Conservation (phyloP, 2,329 filamentous ascomycete species). For the Exophiala oligosperma region DNA sequence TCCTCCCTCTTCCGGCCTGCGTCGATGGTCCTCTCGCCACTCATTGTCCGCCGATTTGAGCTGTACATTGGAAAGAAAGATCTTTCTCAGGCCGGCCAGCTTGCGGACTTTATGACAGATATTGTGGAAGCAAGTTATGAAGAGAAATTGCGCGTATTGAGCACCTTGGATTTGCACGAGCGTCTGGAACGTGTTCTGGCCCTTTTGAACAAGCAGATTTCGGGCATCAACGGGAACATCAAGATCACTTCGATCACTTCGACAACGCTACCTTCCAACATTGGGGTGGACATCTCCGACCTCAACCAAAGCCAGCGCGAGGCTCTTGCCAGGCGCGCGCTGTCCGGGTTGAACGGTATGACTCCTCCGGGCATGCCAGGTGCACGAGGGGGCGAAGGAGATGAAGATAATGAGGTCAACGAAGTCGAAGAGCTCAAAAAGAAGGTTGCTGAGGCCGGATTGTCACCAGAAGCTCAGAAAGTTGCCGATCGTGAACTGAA, state of each 20-base stretch:
- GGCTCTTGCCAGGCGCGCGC: conserved; percentile 42
- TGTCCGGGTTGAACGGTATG: conserved; percentile 45
- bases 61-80: conserved; percentile 83
- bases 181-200: conserved; percentile 80
- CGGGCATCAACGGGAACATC: conserved; percentile 80
- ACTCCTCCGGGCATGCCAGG: conserved; percentile 45
- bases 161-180: conserved; percentile 75
- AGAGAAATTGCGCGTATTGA: conserved; percentile 84
- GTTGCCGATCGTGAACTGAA: conserved; percentile 88
- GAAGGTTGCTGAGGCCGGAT: conserved; percentile 75
- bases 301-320: conserved; percentile 51
- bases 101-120: conserved; percentile 97
- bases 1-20: conserved; percentile 78
- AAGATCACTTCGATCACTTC: conserved; percentile 78
- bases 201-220: conserved; percentile 78
- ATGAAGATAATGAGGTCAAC: conserved; percentile 78
- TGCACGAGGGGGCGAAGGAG: conserved; percentile 50
- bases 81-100: conserved; percentile 73
- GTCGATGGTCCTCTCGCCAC: conserved; percentile 70
- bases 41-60: conserved; percentile 84
- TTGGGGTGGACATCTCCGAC: conserved; percentile 57
- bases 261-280: conserved; percentile 60
- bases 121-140: conserved; percentile 83
- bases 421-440: conserved; percentile 91
- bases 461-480: conserved; percentile 82